Base-by-base conservation (phyloP, 768 basidiomycete genomes). In the Multifurca ochricompacta region DNA sequence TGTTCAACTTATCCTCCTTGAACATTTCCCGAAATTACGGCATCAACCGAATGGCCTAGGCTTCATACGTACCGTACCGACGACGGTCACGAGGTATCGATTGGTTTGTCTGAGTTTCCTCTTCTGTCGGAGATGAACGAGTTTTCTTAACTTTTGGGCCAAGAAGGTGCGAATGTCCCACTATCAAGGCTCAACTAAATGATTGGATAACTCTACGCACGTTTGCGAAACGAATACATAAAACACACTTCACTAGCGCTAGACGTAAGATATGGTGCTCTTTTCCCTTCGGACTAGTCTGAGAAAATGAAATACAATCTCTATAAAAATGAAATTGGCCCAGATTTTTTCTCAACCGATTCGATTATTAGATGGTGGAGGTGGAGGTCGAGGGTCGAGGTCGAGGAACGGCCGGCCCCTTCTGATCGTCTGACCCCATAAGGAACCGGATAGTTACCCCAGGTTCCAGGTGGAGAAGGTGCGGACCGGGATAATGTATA, bases 61-160 rank as follows among this genome's bases (percentile, higher is more conserved):
- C 10, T 10, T 37, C n/a, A n/a, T n/a, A n/a, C n/a, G n/a, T n/a
- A n/a, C n/a, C n/a, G n/a, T n/a, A n/a, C n/a, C n/a, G n/a, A n/a
- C n/a, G n/a, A n/a, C n/a, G 6, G n/a, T 37, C 36, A 37, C 21
- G 45, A 36, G 46, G 34, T n/a, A 35, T 16, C 32, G 45, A 48
- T 48, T 19, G 27, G 28, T 37, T 48, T 39, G n/a, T n/a, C n/a
- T 48, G n/a, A n/a, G n/a, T n/a, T 45, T 48, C 48, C 48, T 48
- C 27, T 37, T 48, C 36, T 30, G 48, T 28, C 48, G 27, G 48
- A 39, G n/a, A 28, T 48, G 35, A 25, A 37, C n/a, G 39, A 18
- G 10, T 39, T 48, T 48, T 25, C 23, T 11, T n/a, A 27, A 27
- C 10, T 36, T n/a, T 10, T 18, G 6, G 19, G 13, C 48, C 27